Evolutionary conservation across 2,329 filamentous ascomycete species (phyloP).

Genomic region (Cladosporium sp.): DNA sequence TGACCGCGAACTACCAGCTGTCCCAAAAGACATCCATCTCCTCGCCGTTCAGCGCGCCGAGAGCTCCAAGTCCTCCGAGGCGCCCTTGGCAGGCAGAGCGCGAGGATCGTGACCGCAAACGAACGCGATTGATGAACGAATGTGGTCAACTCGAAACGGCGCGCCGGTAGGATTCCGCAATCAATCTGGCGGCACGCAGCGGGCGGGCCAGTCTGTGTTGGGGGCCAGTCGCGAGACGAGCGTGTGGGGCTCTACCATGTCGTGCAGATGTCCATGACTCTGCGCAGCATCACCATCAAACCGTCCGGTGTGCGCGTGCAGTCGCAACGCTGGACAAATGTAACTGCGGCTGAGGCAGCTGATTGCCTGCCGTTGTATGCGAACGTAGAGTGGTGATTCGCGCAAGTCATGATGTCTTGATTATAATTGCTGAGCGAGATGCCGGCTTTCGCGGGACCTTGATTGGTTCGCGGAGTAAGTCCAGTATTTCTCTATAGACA

Average conservation of each 20-base stretch:
- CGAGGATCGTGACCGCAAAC: background rate
- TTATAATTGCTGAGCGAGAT: background rate
- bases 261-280: conserved; percentile 3
- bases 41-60: background rate
- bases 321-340: background rate
- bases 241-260: background rate
- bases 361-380: background rate
- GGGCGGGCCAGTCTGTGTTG: background rate
- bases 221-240: background rate
- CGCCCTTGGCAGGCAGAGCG: background rate
- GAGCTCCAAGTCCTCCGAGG: background rate
- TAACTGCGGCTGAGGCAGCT: background rate
- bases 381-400: background rate
- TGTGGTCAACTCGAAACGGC: background rate
- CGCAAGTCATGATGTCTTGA: background rate
- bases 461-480: too few relatives aligned
- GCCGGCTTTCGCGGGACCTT: background rate
- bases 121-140: background rate
- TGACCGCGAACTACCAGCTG: background rate
- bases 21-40: background rate
- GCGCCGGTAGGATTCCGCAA: background rate
- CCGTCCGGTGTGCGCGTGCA: background rate
- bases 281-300: background rate
- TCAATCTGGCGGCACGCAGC: background rate
- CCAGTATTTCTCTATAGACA: background rate